A percentile compares a stretch with the other conserved stretches of the same genome.
Evolutionary conservation across 2,329 filamentous ascomycete species (phyloP).

Genomic region (Aureobasidium sp.): DNA sequence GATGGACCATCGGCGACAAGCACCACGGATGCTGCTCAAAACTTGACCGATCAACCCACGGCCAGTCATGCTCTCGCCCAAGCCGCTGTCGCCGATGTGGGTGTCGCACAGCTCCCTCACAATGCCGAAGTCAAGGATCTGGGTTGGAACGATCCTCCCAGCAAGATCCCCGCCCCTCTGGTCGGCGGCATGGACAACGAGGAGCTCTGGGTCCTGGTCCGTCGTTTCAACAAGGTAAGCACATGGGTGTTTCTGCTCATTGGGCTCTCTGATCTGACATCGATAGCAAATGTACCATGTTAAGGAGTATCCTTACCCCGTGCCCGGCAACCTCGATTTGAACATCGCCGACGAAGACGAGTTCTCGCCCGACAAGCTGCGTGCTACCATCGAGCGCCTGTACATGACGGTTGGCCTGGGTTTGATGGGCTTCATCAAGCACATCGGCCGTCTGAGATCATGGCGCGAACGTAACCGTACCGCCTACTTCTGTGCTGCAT

Average conservation of each 20-base stretch:
- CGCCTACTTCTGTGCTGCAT: slow-evolving; percentile 67
- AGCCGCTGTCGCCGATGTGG: slow-evolving; percentile 50
- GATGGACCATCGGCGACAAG: not conserved
- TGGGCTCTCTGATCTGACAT: not conserved
- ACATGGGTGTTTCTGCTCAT: not conserved
- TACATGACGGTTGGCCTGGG: slow-evolving; percentile 83
- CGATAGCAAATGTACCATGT: slow-evolving; percentile 72
- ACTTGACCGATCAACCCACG: slow-evolving; percentile 47
- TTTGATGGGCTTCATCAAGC: slow-evolving; percentile 73
- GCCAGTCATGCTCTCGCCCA: slow-evolving; percentile 52
- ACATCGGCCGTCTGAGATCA: slow-evolving; percentile 78
- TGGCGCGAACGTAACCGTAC: slow-evolving; percentile 81
- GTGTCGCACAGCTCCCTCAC: slow-evolving; percentile 47
- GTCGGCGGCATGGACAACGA: slow-evolving; percentile 77
- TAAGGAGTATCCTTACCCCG: slow-evolving; percentile 67
- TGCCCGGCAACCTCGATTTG: slow-evolving; percentile 77
- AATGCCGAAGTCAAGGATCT: slow-evolving; percentile 67
- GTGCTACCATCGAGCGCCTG: slow-evolving; percentile 79
- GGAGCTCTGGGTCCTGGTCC: slow-evolving; percentile 75
- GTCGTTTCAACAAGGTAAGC: slow-evolving; percentile 76
- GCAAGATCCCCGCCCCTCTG: slow-evolving; percentile 64
- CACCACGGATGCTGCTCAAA: slow-evolving; percentile 23
- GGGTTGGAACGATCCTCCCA: slow-evolving; percentile 72
- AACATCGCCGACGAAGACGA: slow-evolving; percentile 86
- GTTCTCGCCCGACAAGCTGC: slow-evolving; percentile 85